phyloP scores from a whole-genome alignment of 495 filamentous ascomycete genomes.

The Penicillium dipodomyicola region DNA sequence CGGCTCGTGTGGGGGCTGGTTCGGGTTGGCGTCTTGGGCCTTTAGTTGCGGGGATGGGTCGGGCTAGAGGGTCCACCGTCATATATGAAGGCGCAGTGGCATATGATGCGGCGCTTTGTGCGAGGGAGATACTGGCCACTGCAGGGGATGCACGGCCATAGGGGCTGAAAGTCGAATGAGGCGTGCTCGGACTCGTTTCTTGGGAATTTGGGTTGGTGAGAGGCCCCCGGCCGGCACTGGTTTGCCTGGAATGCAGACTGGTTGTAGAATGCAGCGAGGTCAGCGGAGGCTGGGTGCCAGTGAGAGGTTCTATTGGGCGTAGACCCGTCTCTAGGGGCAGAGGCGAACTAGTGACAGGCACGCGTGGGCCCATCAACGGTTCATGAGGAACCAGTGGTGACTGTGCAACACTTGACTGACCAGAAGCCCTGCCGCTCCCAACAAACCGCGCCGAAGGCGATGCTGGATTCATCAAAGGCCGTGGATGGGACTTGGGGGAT shows the following conservation, averaged over 20 bases:
- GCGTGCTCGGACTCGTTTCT: slow-evolving; percentile 55
- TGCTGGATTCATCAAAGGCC: slow-evolving; percentile 62
- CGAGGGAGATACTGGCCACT: slow-evolving; percentile 26
- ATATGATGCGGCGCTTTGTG: slow-evolving; percentile 20
- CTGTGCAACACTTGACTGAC: slow-evolving; percentile 48
- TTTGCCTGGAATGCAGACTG: slow-evolving; percentile 40
- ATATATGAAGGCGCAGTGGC: slow-evolving; percentile 27
- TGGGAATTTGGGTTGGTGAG: slow-evolving; percentile 43
- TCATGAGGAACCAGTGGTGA: slow-evolving; percentile 44
- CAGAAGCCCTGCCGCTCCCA: slow-evolving; percentile 36
- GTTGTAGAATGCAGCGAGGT: slow-evolving; percentile 42
- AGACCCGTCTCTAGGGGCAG: slow-evolving; percentile 29
- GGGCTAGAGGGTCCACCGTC: slow-evolving; percentile 29
- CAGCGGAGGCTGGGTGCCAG: slow-evolving; percentile 31
- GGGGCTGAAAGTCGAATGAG: slow-evolving; percentile 50
- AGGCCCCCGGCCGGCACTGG: slow-evolving; percentile 43
- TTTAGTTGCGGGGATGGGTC: slow-evolving; percentile 25
- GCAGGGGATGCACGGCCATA: slow-evolving; percentile 49
- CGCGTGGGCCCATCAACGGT: slow-evolving; percentile 29
- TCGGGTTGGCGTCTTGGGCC: slow-evolving; percentile 36
- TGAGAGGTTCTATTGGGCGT: slow-evolving; percentile 28
- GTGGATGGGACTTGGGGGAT: slow-evolving; percentile 40
- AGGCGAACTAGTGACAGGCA: slow-evolving; percentile 29
- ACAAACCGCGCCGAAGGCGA: slow-evolving; percentile 55
- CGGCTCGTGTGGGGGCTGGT: slow-evolving; percentile 36